Base-by-base conservation (phyloP, 1,284 basidiomycete species). In the Agroathelia rolfsii region DNA sequence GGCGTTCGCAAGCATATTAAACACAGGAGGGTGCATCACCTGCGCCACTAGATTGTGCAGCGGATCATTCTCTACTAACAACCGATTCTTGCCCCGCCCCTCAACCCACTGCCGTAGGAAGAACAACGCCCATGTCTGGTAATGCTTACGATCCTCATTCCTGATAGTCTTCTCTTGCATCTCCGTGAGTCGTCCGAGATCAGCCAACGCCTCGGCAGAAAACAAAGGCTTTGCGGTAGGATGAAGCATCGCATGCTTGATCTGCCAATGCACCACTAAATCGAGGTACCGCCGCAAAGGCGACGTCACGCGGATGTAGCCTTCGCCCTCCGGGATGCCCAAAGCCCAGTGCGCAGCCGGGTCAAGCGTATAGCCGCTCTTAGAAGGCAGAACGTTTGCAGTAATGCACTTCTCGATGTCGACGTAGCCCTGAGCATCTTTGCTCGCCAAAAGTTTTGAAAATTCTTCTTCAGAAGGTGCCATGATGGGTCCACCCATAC, bases 191-290 rank as follows among this genome's bases (percentile, higher is more conserved):
- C 41, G 34, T 6, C 44, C 48, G 22, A 48, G 40, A 14, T 20
- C 29, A 32, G n/a, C 46, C 40, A 82, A 44, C 51, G 64, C 66
- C 6, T 59, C 52, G 6, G 45, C 38, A 10, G 53, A 50, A 47
- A 76, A 78, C 5, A 63, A 48, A 10, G 46, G 35, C 6, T 42
- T 41, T 4, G 53, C 50, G 8, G 55, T 44, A 0, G 55, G 47
- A 6, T 61, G 59, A 6, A 77, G 52, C n/a, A 96, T 58, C 3
- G 72, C 71, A 30, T 77, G 63, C 52, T 96, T 94, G 55, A 99
- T 75, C 55, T 97, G 93, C 89, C 92, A 99, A 59, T 98, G 95
- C 6, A 65, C 61, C 4, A 95, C 51, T 44, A 97, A 57, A 57
- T 99, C 95, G 24, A 64, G 57, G 54, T 79, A 96, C 14, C 95